phyloP scores from a whole-genome alignment of 2,329 filamentous ascomycete genomes.

The Ophiostoma angusticollis region DNA sequence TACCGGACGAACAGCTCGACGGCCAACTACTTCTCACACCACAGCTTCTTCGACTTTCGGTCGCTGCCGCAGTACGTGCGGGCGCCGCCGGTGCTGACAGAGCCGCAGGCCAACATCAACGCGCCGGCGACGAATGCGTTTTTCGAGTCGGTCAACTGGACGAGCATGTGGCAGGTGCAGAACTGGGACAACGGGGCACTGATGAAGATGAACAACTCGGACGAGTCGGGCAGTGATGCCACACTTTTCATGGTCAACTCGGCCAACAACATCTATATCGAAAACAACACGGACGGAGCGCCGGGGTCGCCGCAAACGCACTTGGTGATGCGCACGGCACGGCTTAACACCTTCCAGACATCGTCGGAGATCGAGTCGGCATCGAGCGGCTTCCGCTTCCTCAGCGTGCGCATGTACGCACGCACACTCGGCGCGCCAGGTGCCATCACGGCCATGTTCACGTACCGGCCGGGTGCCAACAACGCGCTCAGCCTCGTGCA shows the following conservation, averaged over 20 bases:
- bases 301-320: conserved; percentile 9
- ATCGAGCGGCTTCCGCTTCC: conserved; percentile 18
- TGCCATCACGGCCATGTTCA: conserved; percentile 24
- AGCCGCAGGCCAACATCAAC: conserved; percentile 17
- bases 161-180: conserved; percentile 25
- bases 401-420: conserved; percentile 22
- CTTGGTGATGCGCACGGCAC: conserved; percentile 15
- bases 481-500: conserved; percentile 16
- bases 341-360: conserved; percentile 16
- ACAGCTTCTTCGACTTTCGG: conserved; percentile 39
- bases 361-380: conserved; percentile 21
- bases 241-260: conserved; percentile 26
- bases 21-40: conserved; percentile 30
- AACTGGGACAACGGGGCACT: conserved; percentile 26
- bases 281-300: conserved; percentile 21
- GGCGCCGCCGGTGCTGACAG: conserved; percentile 21
- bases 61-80: conserved; percentile 26
- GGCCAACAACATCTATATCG: conserved; percentile 29
- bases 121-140: conserved; percentile 26
- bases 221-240: conserved; percentile 18
- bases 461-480: conserved; percentile 19
- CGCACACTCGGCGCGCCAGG: conserved; percentile 20
- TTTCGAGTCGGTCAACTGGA: conserved; percentile 26
- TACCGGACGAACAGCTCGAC: conserved; percentile 34
- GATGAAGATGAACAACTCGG: conserved; percentile 12